Conservation (phyloP, 805 yeast species). For the Helenozyma baotianmanensis region DNA sequence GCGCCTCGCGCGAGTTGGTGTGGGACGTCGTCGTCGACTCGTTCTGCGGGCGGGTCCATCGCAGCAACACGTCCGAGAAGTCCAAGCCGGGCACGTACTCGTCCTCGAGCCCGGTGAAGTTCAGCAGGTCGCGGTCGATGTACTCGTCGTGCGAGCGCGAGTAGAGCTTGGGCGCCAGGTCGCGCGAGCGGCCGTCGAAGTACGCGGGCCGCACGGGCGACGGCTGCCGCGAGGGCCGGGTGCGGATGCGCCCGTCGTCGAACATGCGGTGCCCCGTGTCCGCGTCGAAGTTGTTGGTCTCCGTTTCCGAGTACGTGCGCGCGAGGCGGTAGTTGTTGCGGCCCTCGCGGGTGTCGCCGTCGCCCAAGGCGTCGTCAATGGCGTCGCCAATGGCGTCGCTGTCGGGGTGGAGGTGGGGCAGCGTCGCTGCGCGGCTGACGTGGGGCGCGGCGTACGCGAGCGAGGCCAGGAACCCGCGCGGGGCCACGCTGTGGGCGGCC, state of each 20-base stretch:
- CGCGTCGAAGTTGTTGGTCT: constrained; percentile 54
- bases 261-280: constrained; percentile 50
- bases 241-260: constrained; percentile 51
- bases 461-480: too few species aligned
- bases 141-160: constrained; percentile 27
- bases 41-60: constrained; percentile 53
- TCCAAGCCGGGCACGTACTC: constrained; percentile 74
- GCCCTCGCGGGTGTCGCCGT: too few species aligned
- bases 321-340: constrained; percentile 28
- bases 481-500: constrained; percentile 9
- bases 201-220: constrained; percentile 7
- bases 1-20: constrained; percentile 29
- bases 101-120: constrained; percentile 54
- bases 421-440: too few species aligned
- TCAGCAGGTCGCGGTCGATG: constrained; percentile 13
- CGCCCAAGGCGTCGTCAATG: too few species aligned
- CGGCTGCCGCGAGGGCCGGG: constrained; percentile 24
- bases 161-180: constrained; percentile 19
- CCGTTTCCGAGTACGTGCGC: constrained; percentile 63
- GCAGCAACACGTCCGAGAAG: constrained; percentile 43
- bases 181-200: background rate
- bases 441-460: too few species aligned
- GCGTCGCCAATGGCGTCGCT: too few species aligned
- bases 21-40: constrained; percentile 5
- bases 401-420: too few species aligned